Evolutionary conservation across 306 rosid species (phyloP).

Genomic region (Quercus agrifolia): DNA sequence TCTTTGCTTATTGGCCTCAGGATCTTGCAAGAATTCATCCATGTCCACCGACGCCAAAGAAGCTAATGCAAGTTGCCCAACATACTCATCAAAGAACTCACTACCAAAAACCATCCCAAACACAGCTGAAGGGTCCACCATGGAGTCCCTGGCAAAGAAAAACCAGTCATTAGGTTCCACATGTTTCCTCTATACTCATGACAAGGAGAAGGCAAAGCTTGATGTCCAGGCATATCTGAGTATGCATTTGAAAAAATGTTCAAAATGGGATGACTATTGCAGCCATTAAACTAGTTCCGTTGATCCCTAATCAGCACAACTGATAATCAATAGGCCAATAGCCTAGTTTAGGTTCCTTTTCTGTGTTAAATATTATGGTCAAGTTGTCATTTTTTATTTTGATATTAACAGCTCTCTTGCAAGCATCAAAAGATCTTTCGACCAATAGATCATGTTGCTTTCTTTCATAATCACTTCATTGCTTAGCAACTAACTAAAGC

Average conservation of each 20-base stretch:
- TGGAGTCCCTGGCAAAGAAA: conserved; percentile 55
- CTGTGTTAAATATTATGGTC: neutral
- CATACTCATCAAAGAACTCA: conserved; percentile 79
- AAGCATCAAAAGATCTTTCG: neutral
- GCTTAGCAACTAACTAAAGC: neutral
- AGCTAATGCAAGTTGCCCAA: conserved; percentile 86
- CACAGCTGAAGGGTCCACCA: conserved; percentile 88
- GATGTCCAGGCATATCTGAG: neutral
- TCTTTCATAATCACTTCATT: neutral
- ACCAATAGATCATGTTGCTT: neutral
- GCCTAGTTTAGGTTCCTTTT: neutral
- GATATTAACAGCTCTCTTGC: conserved; percentile 5
- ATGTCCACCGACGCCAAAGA: conserved; percentile 58
- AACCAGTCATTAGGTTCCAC: neutral
- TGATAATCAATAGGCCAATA: neutral
- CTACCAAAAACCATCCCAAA: conserved; percentile 99
- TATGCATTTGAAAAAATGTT: neutral
- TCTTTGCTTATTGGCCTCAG: conserved; percentile 49
- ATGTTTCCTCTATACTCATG: conserved; percentile 2
- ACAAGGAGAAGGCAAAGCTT: neutral
- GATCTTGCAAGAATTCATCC: conserved; percentile 53
- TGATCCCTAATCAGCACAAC: neutral
- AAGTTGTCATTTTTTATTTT: neutral
- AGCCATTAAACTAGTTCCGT: neutral
- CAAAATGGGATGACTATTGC: too few relatives aligned